A percentile compares a stretch with the other conserved stretches of the same genome.
Conservation (phyloP, 225 moss, liverwort and hornwort genomes). For the Takakia lepidozioides region DNA sequence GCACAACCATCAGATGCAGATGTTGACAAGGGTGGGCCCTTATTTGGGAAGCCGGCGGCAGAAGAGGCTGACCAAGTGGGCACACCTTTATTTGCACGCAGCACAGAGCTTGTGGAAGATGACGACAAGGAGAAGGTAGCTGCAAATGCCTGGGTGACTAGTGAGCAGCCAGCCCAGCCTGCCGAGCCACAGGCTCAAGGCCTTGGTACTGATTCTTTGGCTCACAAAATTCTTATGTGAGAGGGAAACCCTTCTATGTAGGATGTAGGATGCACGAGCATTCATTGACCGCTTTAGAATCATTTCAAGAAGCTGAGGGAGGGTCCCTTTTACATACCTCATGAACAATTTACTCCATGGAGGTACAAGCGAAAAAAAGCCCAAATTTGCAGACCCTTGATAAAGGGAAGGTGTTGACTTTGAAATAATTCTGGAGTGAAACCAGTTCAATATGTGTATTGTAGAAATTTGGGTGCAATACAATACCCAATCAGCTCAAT, state of each 20-base stretch:
- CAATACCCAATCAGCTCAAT: too few species aligned
- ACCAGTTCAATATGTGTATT: not conserved
- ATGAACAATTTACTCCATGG: too few species aligned
- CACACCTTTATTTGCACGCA: constrained; percentile 62
- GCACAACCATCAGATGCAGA: constrained; percentile 15
- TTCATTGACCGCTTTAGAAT: not conserved
- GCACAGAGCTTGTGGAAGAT: constrained; percentile 21
- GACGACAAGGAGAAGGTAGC: constrained; percentile 36
- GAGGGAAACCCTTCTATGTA: not conserved
- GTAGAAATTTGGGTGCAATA: too few species aligned
- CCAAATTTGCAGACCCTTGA: too few species aligned
- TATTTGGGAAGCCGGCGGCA: constrained; percentile 33
- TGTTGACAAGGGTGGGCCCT: constrained; percentile 8
- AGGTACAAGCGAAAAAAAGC: too few species aligned
- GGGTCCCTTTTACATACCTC: too few species aligned
- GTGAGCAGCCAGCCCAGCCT: constrained; percentile 51
- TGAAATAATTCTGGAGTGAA: not conserved
- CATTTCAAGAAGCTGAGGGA: too few species aligned
- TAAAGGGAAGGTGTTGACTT: too few species aligned
- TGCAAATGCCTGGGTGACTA: constrained; percentile 39
- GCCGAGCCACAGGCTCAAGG: constrained; percentile 30
- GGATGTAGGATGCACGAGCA: not conserved
- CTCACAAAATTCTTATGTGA: not conserved
- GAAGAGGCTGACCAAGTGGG: constrained; percentile 21
- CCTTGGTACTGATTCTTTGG: constrained; percentile 4